phyloP scores from a whole-genome alignment of 306 rosid species.

The Calophaca sinica region DNA sequence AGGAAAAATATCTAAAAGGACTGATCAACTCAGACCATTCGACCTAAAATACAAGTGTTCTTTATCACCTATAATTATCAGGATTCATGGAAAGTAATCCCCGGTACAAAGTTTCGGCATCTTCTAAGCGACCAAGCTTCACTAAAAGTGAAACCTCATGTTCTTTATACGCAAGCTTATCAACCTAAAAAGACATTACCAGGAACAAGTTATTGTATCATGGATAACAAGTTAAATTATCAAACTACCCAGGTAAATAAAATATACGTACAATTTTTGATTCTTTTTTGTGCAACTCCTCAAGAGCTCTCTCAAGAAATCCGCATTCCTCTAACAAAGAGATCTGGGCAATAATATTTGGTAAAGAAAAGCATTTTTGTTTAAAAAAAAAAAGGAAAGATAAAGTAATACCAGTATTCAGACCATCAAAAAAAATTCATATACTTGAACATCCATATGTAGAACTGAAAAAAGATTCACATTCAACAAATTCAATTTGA shows the following conservation, averaged over 20 bases:
- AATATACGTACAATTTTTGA: slow-evolving; percentile 72
- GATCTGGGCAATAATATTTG: slow-evolving; percentile 58
- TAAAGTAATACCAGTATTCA: slow-evolving; percentile 25
- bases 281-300: slow-evolving; percentile 85
- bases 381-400: neutral
- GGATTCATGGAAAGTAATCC: slow-evolving; percentile 88
- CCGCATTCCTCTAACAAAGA: slow-evolving; percentile 89
- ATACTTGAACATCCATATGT: slow-evolving; percentile 31
- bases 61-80: slow-evolving; percentile 85
- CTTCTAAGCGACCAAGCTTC: slow-evolving; percentile 82
- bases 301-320: slow-evolving; percentile 79
- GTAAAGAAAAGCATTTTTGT: slow-evolving; percentile 8
- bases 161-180: slow-evolving; percentile 80
- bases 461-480: slow-evolving; percentile 37
- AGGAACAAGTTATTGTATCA: slow-evolving; percentile 39
- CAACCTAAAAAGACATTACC: slow-evolving; percentile 67
- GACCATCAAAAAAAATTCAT: neutral
- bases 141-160: slow-evolving; percentile 89
- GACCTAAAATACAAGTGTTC: slow-evolving; percentile 17
- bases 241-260: slow-evolving; percentile 38
- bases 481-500: slow-evolving; percentile 27
- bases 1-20: neutral
- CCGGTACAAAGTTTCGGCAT: slow-evolving; percentile 72
- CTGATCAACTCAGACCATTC: slow-evolving; percentile 30
- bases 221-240: slow-evolving; percentile 25